Percentiles rank a stretch among this genome's conserved stretches.
phyloP scores from a whole-genome alignment of 257 asterid species.

The Perilla frutescens region DNA sequence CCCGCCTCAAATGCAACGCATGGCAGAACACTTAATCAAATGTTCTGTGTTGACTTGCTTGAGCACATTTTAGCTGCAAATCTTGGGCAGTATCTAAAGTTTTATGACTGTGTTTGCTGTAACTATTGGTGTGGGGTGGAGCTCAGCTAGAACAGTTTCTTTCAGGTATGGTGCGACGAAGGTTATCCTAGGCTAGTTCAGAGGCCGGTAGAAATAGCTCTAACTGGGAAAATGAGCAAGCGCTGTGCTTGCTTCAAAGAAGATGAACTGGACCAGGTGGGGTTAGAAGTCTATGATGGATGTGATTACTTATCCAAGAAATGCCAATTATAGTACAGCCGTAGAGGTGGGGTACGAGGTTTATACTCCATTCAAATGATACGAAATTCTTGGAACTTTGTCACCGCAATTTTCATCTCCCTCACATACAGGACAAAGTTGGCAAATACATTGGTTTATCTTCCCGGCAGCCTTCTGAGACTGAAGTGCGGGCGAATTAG shows the following conservation, averaged over 20 bases:
- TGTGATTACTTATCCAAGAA: slow-evolving; percentile 65
- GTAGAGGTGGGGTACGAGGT: not conserved
- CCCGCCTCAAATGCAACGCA: not conserved
- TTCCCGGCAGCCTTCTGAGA: not conserved
- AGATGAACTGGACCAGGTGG: slow-evolving; percentile 65
- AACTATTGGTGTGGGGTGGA: not conserved
- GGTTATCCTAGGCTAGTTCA: slow-evolving; percentile 93
- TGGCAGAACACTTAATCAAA: not conserved
- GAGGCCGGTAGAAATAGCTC: slow-evolving; percentile 82
- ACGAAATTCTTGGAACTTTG: slow-evolving; percentile 15
- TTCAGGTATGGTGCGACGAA: slow-evolving; percentile 95
- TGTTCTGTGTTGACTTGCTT: not conserved
- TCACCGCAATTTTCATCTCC: not conserved
- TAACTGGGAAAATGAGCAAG: slow-evolving; percentile 89
- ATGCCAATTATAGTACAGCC: slow-evolving; percentile 49
- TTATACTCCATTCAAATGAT: not conserved
- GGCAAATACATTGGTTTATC: not conserved
- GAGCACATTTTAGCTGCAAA: slow-evolving; percentile 11
- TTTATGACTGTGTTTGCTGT: not conserved
- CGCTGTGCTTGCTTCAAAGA: slow-evolving; percentile 83
- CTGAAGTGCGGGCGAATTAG: not conserved
- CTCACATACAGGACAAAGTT: not conserved
- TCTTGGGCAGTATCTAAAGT: not conserved
- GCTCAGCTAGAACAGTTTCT: slow-evolving; percentile 21
- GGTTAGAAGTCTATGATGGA: slow-evolving; percentile 76